These are phyloP conservation scores for Hyparrhenia diplandra DNA, from an alignment of 176 grass and related monocot genomes.

Conservation along the genomic window DNA sequence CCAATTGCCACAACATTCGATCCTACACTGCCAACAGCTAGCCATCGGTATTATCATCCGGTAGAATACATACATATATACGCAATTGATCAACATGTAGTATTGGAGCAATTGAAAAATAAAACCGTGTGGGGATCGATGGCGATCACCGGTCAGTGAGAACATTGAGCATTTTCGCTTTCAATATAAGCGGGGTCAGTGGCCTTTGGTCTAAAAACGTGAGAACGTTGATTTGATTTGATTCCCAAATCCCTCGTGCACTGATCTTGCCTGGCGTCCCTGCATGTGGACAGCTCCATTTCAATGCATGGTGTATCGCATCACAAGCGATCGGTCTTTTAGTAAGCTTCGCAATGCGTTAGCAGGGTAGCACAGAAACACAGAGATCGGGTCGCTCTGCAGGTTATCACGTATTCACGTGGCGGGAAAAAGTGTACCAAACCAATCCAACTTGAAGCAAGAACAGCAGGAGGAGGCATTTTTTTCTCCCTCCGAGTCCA, in stretches of 20 bases:
- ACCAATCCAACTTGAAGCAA: background rate
- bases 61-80: background rate
- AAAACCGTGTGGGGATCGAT: background rate
- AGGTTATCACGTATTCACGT: no score
- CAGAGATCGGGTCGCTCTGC: background rate
- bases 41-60: background rate
- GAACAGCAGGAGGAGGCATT: background rate
- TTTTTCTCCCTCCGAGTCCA: background rate
- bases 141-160: background rate
- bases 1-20: background rate
- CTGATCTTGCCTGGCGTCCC: background rate
- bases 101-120: background rate
- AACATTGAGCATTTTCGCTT: background rate
- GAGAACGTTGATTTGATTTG: no score
- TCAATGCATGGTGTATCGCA: background rate
- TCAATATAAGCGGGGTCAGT: no score
- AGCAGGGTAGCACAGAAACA: background rate
- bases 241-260: background rate
- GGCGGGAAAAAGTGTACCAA: background rate
- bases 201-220: no score
- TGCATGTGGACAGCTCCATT: background rate
- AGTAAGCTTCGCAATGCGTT: background rate
- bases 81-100: background rate
- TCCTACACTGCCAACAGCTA: background rate
- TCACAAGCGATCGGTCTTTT: background rate